These are phyloP conservation scores for Camillea tinctor DNA, from an alignment of 2,329 filamentous ascomycete genomes.

Conservation along the genomic window DNA sequence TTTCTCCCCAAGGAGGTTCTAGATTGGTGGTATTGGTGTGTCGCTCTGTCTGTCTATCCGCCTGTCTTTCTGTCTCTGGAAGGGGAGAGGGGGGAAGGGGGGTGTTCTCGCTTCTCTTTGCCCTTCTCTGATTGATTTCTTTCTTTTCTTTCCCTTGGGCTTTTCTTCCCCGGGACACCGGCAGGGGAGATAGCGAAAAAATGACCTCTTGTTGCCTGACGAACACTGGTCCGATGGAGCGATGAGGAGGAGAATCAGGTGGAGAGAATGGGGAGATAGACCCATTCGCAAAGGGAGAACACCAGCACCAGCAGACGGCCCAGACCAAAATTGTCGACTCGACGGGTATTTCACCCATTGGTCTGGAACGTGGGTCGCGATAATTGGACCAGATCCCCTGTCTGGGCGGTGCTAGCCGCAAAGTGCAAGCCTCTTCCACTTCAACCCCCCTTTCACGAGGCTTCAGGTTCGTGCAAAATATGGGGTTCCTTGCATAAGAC, in stretches of 20 bases:
- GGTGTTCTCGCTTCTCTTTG: no score
- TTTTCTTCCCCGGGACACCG: not conserved
- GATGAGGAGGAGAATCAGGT: not conserved
- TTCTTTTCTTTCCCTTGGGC: not conserved
- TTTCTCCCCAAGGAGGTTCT: not conserved
- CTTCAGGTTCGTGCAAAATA: not conserved
- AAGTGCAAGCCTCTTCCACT: no score
- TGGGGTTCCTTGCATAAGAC: not conserved
- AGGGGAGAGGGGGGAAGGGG: no score
- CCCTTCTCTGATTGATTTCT: not conserved
- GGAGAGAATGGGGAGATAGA: no score
- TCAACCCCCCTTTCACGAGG: not conserved
- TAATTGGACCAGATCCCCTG: not conserved
- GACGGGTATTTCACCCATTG: not conserved
- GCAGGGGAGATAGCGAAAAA: not conserved
- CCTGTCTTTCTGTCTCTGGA: no score
- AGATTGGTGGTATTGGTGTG: not conserved
- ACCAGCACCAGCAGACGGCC: not conserved
- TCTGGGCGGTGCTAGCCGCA: not conserved
- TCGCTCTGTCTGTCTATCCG: no score
- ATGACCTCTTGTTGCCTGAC: not conserved
- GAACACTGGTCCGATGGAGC: not conserved
- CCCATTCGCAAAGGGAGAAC: no score
- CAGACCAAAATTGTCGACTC: not conserved
- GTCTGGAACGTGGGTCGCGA: not conserved